phyloP scores from a whole-genome alignment of 768 basidiomycete genomes.

The Strobilomyces dryophilus region DNA sequence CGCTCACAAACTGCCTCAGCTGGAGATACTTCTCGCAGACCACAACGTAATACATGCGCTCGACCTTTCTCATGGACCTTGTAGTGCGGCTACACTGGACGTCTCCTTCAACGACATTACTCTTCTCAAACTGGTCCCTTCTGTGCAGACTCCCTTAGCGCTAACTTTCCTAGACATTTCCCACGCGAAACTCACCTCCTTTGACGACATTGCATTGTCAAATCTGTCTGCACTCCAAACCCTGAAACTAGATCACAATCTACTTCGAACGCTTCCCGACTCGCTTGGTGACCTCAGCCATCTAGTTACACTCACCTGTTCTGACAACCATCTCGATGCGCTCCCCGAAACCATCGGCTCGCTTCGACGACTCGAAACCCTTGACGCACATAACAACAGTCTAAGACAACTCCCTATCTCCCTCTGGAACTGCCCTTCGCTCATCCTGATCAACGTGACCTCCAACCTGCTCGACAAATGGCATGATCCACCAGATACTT shows the following conservation, averaged over 20 bases:
- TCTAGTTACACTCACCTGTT: slow-evolving; percentile 74
- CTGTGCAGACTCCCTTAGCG: slow-evolving; percentile 42
- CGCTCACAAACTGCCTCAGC: slow-evolving; percentile 62
- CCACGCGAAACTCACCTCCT: slow-evolving; percentile 78
- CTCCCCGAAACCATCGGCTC: slow-evolving; percentile 75
- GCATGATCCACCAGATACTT: slow-evolving; percentile 53
- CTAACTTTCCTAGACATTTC: slow-evolving; percentile 84
- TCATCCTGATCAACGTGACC: slow-evolving; percentile 76
- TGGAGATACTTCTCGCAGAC: slow-evolving; percentile 70
- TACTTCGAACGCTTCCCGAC: slow-evolving; percentile 81
- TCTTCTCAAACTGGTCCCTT: slow-evolving; percentile 58
- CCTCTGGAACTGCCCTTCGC: slow-evolving; percentile 79
- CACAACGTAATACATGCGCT: slow-evolving; percentile 81
- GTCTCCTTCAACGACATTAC: slow-evolving; percentile 90
- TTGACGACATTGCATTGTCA: slow-evolving; percentile 70
- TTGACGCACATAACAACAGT: slow-evolving; percentile 92
- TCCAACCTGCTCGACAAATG: slow-evolving; percentile 80
- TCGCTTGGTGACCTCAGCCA: slow-evolving; percentile 68
- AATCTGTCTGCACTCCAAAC: slow-evolving; percentile 68
- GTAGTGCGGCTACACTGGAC: slow-evolving; percentile 55
- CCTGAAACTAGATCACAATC: slow-evolving; percentile 82
- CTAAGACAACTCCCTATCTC: slow-evolving; percentile 67
- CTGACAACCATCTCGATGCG: slow-evolving; percentile 81
- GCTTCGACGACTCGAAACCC: slow-evolving; percentile 64
- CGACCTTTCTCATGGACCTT: slow-evolving; percentile 70